Conservation (phyloP, 371 early-diverging fungal genomes). For the Apophysomyces variabilis region DNA sequence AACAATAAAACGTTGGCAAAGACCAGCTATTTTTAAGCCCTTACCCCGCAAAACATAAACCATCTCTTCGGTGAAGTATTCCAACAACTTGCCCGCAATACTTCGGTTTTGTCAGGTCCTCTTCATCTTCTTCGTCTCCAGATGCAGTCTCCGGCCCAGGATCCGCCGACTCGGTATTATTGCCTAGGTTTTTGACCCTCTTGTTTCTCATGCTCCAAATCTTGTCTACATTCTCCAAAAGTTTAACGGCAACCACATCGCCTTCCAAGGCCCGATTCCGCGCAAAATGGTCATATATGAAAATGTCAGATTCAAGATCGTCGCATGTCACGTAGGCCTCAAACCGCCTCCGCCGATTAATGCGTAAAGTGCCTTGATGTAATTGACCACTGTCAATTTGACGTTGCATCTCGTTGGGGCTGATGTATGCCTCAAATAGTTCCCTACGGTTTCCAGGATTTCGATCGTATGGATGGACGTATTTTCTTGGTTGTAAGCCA, state of each 20-base stretch:
- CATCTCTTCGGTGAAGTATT: constrained; percentile 49
- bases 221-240: constrained; percentile 55
- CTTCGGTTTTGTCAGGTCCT: constrained; percentile 46
- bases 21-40: not conserved
- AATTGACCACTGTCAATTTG: constrained; percentile 19
- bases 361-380: constrained; percentile 61
- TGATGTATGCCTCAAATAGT: constrained; percentile 26
- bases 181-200: constrained; percentile 24
- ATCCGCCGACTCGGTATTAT: constrained; percentile 14
- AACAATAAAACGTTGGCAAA: not conserved
- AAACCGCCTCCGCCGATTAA: constrained; percentile 63
- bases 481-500: constrained; percentile 4
- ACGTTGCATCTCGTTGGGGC: constrained; percentile 24
- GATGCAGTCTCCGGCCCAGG: constrained; percentile 11
- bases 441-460: constrained; percentile 19
- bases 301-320: constrained; percentile 51
- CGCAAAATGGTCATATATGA: constrained; percentile 55
- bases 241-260: constrained; percentile 68
- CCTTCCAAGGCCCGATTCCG: constrained; percentile 85
- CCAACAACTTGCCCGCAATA: constrained; percentile 62
- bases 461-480: constrained; percentile 39
- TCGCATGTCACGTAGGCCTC: constrained; percentile 73
- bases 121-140: constrained; percentile 24
- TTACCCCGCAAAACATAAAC: constrained; percentile 27
- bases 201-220: constrained; percentile 34